phyloP scores from a whole-genome alignment of 352 stramenopile genomes.

The Phytopythium delawarense region DNA sequence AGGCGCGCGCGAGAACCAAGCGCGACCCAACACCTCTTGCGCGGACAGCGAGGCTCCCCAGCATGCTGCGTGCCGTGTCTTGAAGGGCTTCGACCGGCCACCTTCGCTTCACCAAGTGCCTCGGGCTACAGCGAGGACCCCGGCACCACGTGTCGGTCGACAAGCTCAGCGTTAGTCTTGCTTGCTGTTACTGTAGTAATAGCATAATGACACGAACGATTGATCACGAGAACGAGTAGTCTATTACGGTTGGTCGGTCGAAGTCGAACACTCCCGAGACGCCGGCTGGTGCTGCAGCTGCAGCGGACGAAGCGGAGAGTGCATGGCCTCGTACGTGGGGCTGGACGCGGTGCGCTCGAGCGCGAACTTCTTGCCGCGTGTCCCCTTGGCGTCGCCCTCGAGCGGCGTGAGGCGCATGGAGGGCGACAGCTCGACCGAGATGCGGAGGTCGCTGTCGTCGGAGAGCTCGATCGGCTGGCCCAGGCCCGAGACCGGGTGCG shows the following conservation, averaged over 20 bases:
- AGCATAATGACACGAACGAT: background rate
- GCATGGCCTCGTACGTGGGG: constrained; percentile 5
- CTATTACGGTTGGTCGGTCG: background rate
- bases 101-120: too few relatives aligned
- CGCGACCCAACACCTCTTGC: too few relatives aligned
- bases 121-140: too few relatives aligned
- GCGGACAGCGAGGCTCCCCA: too few relatives aligned
- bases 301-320: constrained; percentile 4
- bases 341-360: constrained; percentile 1
- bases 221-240: background rate
- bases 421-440: constrained; percentile 1
- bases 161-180: too few relatives aligned
- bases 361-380: constrained; percentile 2
- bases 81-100: too few relatives aligned
- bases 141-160: too few relatives aligned
- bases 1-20: too few relatives aligned
- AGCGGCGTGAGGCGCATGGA: background rate
- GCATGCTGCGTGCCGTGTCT: too few relatives aligned
- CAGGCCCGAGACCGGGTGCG: constrained; percentile 13
- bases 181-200: too few relatives aligned
- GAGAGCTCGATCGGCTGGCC: background rate
- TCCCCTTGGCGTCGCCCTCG: background rate
- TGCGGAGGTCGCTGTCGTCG: background rate
- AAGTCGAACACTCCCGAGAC: too few relatives aligned
- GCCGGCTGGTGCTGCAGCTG: background rate